These are phyloP conservation scores for Articulospora tetracladia DNA, from an alignment of 495 filamentous ascomycete genomes.

Conservation along the genomic window DNA sequence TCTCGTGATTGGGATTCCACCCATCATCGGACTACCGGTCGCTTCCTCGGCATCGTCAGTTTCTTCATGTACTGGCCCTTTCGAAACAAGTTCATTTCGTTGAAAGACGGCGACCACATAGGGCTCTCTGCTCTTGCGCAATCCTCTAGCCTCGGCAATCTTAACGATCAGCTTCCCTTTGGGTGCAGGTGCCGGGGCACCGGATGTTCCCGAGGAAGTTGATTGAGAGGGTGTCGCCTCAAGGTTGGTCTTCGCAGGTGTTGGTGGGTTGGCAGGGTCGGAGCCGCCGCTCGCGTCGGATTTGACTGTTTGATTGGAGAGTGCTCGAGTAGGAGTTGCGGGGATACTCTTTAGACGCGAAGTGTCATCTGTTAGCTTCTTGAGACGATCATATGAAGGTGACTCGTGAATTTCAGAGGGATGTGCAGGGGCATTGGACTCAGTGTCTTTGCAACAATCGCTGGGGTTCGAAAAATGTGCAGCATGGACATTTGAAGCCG, in stretches of 20 bases:
- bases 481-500: constrained; percentile 62
- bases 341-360: constrained; percentile 79
- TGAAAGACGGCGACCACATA: constrained; percentile 98
- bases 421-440: constrained; percentile 48
- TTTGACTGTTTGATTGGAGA: constrained; percentile 57
- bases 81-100: constrained; percentile 92
- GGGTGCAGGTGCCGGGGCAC: constrained; percentile 62
- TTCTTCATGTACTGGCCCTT: constrained; percentile 58
- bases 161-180: constrained; percentile 89
- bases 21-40: constrained; percentile 36
- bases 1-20: constrained; percentile 58
- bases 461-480: constrained; percentile 74
- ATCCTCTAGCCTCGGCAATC: constrained; percentile 76
- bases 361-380: constrained; percentile 84
- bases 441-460: constrained; percentile 49
- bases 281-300: constrained; percentile 35
- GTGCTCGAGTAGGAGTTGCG: constrained; percentile 79
- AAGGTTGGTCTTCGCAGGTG: constrained; percentile 29
- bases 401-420: constrained; percentile 47
- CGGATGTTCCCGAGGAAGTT: constrained; percentile 30
- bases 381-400: constrained; percentile 60
- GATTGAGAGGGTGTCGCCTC: constrained; percentile 30
- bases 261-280: constrained; percentile 26
- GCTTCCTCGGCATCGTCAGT: constrained; percentile 49
- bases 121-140: constrained; percentile 78